phyloP scores from a whole-genome alignment of 306 rosid species.

The Pterocarpus santalinus region DNA sequence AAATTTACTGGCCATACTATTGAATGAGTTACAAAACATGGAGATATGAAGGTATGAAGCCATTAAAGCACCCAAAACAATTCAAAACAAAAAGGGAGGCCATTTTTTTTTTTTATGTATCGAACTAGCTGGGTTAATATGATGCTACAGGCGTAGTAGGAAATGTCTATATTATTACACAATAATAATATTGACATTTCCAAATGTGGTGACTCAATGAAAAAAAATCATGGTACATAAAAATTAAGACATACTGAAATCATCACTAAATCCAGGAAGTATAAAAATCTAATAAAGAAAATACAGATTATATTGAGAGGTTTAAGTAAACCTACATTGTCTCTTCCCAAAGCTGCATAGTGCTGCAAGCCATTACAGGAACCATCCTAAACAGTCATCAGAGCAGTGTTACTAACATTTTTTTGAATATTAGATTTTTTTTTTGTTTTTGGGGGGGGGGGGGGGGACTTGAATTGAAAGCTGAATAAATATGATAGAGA shows the following conservation, averaged over 20 bases:
- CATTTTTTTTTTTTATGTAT: neutral
- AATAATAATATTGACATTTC: neutral
- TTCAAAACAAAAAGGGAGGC: too few species aligned
- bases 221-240: constrained; percentile 5
- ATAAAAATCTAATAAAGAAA: constrained; percentile 2
- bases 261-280: constrained; percentile 29
- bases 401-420: constrained; percentile 36
- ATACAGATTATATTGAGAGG: constrained; percentile 7
- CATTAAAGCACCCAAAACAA: too few species aligned
- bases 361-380: constrained; percentile 94
- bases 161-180: neutral
- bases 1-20: too few species aligned
- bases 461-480: neutral
- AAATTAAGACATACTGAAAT: constrained; percentile 31
- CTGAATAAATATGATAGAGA: constrained; percentile 27
- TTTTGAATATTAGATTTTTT: neutral
- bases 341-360: constrained; percentile 91
- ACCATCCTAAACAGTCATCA: constrained; percentile 73
- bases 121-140: constrained; percentile 7
- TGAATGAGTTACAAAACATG: neutral
- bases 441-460: neutral
- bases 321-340: constrained; percentile 61
- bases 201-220: constrained; percentile 18
- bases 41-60: neutral
- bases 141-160: neutral